Evolutionary conservation across 1,284 basidiomycete genomes (phyloP), one percentile per base, ranked within the genome.

Genomic region (Moesziomyces aphidis): DNA sequence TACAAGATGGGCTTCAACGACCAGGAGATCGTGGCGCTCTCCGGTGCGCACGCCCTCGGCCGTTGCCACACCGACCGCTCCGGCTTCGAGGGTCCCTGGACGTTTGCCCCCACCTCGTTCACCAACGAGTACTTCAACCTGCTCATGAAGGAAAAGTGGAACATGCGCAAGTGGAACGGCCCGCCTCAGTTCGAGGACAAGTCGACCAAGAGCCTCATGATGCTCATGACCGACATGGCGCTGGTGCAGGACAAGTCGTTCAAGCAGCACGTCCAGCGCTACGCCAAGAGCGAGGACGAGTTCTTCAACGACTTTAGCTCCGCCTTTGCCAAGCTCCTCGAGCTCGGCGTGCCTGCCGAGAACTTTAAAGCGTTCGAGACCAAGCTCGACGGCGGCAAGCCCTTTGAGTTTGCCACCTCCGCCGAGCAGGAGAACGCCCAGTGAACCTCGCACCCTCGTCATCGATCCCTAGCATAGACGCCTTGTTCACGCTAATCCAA

Each of bases 131-230:
- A 90, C 88, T 98, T 88, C 89, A 91, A 91, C 81, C 89, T 96
- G 43, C 88, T 98, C 61, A 89, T 95, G 78, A 89, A 92, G 80
- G 94, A 97, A 87, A 94, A 91, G 80, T 89, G 89, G 89, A 76
- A 87, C 61, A 89, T 89, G 69, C 92, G 91, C 90, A 89, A 92
- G 86, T 95, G 93, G 93, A 88, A 88, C 71, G 95, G 95, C 49
- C 94, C 95, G 44, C 95, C 94, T 87, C 96, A 99, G 87, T 91
- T 92, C 69, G 90, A 93, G 86, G 95, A 98, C 88, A 93, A 93
- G 89, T 91, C 90, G 86, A 95, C 94, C 50, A 89, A 76, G 80
- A 87, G 89, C 43, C 87, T 99, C 52, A 98, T 99, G 95, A 98
- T 98, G 95, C 77, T 83, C 49, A 79, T 78, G 56, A 73, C 81